Percentiles rank a stretch among this genome's conserved stretches.
Conservation (phyloP, 352 stramenopile genomes). For the Discostella stelligera region DNA sequence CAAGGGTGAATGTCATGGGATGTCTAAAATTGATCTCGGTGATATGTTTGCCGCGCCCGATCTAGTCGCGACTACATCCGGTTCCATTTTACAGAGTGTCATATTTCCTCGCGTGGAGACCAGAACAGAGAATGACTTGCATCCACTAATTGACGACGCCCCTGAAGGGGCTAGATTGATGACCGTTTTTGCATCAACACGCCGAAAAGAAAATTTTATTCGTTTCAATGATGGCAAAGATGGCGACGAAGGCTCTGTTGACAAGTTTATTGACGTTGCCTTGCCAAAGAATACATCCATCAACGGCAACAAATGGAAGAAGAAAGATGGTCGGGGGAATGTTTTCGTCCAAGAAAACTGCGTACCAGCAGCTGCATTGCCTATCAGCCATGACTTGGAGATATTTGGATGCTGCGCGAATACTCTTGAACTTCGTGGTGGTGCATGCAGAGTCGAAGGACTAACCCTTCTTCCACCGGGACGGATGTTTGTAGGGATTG, state of each 20-base stretch:
- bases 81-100: slow-evolving; percentile 22
- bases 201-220: slow-evolving; percentile 53
- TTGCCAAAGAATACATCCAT: slow-evolving; percentile 30
- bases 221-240: slow-evolving; percentile 33
- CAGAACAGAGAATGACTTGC: slow-evolving; percentile 4
- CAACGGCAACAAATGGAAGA: slow-evolving; percentile 52
- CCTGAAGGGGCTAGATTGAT: slow-evolving; percentile 72
- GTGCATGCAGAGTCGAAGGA: slow-evolving; percentile 61
- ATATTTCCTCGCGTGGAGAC: slow-evolving; percentile 24
- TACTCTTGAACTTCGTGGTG: slow-evolving; percentile 68
- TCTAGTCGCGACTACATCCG: slow-evolving; percentile 10
- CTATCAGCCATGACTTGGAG: slow-evolving; percentile 13
- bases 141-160: slow-evolving; percentile 59
- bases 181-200: slow-evolving; percentile 60
- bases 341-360: slow-evolving; percentile 57
- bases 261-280: slow-evolving; percentile 39
- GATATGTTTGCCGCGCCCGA: slow-evolving; percentile 29
- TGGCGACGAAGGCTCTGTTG: slow-evolving; percentile 12
- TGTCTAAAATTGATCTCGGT: slow-evolving; percentile 24
- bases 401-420: slow-evolving; percentile 70
- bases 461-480: slow-evolving; percentile 73
- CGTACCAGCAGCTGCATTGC: slow-evolving; percentile 50
- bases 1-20: slow-evolving; percentile 23
- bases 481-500: slow-evolving; percentile 63
- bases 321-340: slow-evolving; percentile 24